Conservation (phyloP, 352 stramenopile genomes). For the Pythium aquatile region DNA sequence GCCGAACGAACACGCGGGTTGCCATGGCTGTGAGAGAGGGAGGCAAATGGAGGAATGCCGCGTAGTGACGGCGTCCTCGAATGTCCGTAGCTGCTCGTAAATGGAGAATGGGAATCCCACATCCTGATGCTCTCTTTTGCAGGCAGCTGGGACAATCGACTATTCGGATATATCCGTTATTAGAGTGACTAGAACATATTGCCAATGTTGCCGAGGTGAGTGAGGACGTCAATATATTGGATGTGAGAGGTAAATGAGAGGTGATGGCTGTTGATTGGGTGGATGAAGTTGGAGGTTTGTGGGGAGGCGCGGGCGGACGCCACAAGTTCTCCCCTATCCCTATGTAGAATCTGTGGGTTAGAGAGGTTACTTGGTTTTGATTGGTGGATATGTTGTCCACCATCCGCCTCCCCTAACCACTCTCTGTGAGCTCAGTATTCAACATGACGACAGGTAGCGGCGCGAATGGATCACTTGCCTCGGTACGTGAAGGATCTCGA, state of each 20-base stretch:
- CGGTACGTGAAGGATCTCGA: not conserved
- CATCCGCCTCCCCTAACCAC: conserved; percentile 2
- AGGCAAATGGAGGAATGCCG: conserved; percentile 20
- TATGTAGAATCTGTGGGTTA: conserved; percentile 16
- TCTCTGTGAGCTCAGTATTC: not conserved
- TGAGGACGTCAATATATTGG: not conserved
- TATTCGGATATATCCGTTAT: not conserved
- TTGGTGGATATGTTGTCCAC: conserved; percentile 11
- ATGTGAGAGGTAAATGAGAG: not conserved
- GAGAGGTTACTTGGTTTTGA: not conserved
- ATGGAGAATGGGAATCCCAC: not conserved
- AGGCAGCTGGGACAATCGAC: not conserved
- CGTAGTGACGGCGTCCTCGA: not conserved
- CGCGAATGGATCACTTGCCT: not conserved
- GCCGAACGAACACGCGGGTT: conserved; percentile 74
- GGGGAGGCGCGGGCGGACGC: conserved; percentile 1
- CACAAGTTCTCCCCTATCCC: conserved; percentile 48
- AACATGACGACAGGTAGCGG: not conserved
- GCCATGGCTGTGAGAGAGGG: conserved; percentile 8
- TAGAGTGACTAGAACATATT: not conserved
- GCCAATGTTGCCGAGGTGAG: not conserved
- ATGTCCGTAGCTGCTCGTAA: not conserved
- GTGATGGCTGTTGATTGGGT: conserved; percentile 3
- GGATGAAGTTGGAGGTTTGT: conserved; percentile 13
- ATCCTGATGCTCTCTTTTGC: conserved; percentile 4